phyloP scores from a whole-genome alignment of 805 yeast genomes.

The Spathaspora boniae region DNA sequence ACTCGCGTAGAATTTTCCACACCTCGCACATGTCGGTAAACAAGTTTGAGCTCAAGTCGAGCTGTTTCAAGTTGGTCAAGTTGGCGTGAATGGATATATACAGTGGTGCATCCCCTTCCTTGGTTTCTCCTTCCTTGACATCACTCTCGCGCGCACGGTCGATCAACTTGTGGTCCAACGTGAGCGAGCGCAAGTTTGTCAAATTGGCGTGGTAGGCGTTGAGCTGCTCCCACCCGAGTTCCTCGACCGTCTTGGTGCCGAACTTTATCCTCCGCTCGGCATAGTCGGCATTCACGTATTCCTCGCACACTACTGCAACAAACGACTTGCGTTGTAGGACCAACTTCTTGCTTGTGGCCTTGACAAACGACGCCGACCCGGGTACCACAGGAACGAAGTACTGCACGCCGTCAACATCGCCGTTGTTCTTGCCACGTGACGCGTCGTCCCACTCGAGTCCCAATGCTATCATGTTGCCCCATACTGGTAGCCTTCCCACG shows the following conservation, averaged over 20 bases:
- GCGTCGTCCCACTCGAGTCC: slow-evolving; percentile 89
- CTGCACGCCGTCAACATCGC: slow-evolving; percentile 47
- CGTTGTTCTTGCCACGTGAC: slow-evolving; percentile 69
- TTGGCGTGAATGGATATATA: slow-evolving; percentile 2
- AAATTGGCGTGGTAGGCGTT: slow-evolving; percentile 47
- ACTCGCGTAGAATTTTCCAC: slow-evolving; percentile 27
- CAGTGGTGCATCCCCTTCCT: neutral
- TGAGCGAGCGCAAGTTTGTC: slow-evolving; percentile 40
- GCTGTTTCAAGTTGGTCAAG: slow-evolving; percentile 22
- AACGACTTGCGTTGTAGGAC: slow-evolving; percentile 24
- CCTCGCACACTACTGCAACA: slow-evolving; percentile 42
- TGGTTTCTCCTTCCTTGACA: slow-evolving; percentile 1
- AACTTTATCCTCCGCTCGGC: slow-evolving; percentile 35
- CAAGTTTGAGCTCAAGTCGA: slow-evolving; percentile 64
- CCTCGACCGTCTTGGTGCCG: slow-evolving; percentile 58
- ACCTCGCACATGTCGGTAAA: slow-evolving; percentile 41
- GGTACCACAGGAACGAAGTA: slow-evolving; percentile 48
- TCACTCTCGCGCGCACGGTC: slow-evolving; percentile 11
- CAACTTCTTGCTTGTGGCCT: slow-evolving; percentile 37
- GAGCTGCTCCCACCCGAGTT: slow-evolving; percentile 62
- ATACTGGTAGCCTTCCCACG: slow-evolving; percentile 56
- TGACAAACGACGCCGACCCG: slow-evolving; percentile 63
- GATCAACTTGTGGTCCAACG: slow-evolving; percentile 47
- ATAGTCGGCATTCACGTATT: slow-evolving; percentile 24
- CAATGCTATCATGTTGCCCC: slow-evolving; percentile 53